Conservation (phyloP, 495 filamentous ascomycete species). For the Oleoguttula mirabilis region DNA sequence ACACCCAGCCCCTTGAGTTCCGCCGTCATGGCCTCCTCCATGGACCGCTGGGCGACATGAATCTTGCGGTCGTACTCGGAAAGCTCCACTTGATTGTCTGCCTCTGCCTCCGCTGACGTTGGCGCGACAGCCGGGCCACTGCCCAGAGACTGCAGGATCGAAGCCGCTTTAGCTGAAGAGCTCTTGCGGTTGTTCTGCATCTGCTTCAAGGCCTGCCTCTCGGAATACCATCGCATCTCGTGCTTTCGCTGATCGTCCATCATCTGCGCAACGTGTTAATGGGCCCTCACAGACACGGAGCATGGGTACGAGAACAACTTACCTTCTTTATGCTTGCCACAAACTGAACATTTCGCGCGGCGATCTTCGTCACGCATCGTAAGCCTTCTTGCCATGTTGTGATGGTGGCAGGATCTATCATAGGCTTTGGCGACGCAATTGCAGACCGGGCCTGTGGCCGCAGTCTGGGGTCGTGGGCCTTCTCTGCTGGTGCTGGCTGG, state of each 20-base stretch:
- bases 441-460: slow-evolving; percentile 9
- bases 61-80: slow-evolving; percentile 48
- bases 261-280: slow-evolving; percentile 32
- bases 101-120: background rate
- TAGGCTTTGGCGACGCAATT: slow-evolving; percentile 10
- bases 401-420: slow-evolving; percentile 45
- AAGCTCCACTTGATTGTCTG: slow-evolving; percentile 43
- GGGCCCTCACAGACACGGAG: too few relatives aligned
- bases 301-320: slow-evolving; percentile 11
- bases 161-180: slow-evolving; percentile 9
- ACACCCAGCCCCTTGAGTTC: slow-evolving; percentile 48
- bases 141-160: slow-evolving; percentile 13
- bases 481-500: too few relatives aligned
- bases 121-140: background rate
- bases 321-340: slow-evolving; percentile 32
- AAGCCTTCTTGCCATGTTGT: slow-evolving; percentile 54
- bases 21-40: slow-evolving; percentile 43
- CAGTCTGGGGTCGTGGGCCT: slow-evolving; percentile 11
- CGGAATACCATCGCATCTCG: slow-evolving; percentile 49
- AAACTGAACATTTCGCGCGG: slow-evolving; percentile 40
- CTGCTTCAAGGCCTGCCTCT: slow-evolving; percentile 15
- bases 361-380: slow-evolving; percentile 47
- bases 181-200: slow-evolving; percentile 4
- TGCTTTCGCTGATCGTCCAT: slow-evolving; percentile 52
- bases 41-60: slow-evolving; percentile 43